A percentile compares a stretch with the other conserved stretches of the same genome.
phyloP scores from a whole-genome alignment of 2,329 filamentous ascomycete species.

The Pseudopithomyces maydicus region DNA sequence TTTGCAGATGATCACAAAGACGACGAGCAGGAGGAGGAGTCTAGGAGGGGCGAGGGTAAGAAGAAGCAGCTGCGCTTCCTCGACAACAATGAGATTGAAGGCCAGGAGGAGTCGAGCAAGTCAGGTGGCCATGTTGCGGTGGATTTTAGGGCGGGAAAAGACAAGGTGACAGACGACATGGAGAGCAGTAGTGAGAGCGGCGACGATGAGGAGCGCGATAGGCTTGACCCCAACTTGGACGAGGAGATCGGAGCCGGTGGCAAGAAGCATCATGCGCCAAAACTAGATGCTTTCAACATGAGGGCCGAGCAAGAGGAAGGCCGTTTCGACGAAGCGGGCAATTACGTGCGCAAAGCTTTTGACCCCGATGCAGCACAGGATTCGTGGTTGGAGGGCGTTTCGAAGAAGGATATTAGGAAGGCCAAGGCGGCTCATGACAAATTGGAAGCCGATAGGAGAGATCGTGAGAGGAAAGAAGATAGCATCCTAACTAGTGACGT shows the following conservation, averaged over 20 bases:
- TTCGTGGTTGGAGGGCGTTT: slow-evolving; percentile 87
- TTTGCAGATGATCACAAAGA: slow-evolving; percentile 72
- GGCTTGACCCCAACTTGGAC: slow-evolving; percentile 71
- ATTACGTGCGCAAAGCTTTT: slow-evolving; percentile 85
- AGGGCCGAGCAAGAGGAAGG: slow-evolving; percentile 88
- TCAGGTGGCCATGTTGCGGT: slow-evolving; percentile 70
- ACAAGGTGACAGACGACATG: slow-evolving; percentile 62
- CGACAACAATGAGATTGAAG: slow-evolving; percentile 71
- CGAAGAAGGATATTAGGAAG: slow-evolving; percentile 89
- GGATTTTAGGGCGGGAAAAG: slow-evolving; percentile 56
- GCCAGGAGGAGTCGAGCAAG: slow-evolving; percentile 75
- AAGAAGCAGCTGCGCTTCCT: slow-evolving; percentile 67
- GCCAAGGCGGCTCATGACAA: slow-evolving; percentile 87
- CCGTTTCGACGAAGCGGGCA: slow-evolving; percentile 86
- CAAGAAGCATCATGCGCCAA: slow-evolving; percentile 90
- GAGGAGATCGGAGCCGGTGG: slow-evolving; percentile 89
- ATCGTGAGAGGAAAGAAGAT: slow-evolving; percentile 76
- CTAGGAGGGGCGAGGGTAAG: slow-evolving; percentile 61
- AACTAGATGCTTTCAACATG: slow-evolving; percentile 97
- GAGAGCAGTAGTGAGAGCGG: slow-evolving; percentile 63
- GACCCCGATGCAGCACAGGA: slow-evolving; percentile 93
- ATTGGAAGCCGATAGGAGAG: slow-evolving; percentile 75
- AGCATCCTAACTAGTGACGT: slow-evolving; percentile 74
- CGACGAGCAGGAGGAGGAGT: slow-evolving; percentile 59
- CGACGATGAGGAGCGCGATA: slow-evolving; percentile 69